Evolutionary conservation across 768 basidiomycete species (phyloP), one percentile per base, ranked within the genome.

Genomic region (Trametes meyenii): DNA sequence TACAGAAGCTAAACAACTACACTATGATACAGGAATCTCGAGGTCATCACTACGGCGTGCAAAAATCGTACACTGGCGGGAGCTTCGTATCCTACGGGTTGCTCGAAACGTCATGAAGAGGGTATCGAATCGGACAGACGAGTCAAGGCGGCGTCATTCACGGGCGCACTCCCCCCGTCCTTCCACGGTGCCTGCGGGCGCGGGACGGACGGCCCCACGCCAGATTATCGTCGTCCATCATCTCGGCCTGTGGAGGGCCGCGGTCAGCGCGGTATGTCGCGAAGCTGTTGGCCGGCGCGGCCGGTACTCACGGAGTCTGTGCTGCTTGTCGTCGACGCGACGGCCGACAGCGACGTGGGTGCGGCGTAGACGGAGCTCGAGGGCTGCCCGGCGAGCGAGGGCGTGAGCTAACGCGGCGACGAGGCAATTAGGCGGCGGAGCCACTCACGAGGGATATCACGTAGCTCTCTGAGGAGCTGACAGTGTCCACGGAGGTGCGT

Each of bases 191-290:
- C 17, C 44, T 51, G 50, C 50, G n/a, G 24, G 43, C 19, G 39
- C 59, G 53, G 16, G 60, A 51, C 19, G 62, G 62, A 16, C 58
- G 52, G n/a, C 67, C 67, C 67, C 67, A 68, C 3, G 64, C 58
- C 17, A 56, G 50, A 62, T 68, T 63, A 35, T 68, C 67, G 49
- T 68, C 67, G 42, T 68, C 67, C 40, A 68, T 48, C 64, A 68
- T 55, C 62, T 68, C 67, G 14, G 67, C 67, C 62, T 59, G 43
- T 17, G 17, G 1, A 21, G 26, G 40, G 29, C 48, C 39, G 53
- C 39, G 33, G 39, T 33, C 50, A 23, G 46, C 48, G 35, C n/a
- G 35, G 39, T 13, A 12, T 4, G 44, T 21, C 17, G n/a, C 44
- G 44, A 45, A 17, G 39, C 39, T 40, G 39, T 2, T 40, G 14